Evolutionary conservation across 345 rosid genomes (phyloP).

Genomic region (thale cress (Arabidopsis thaliana)): TAIR10.1 NC_003076.8:936501-937000

Average conservation of each 20-base stretch:
- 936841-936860: conserved; percentile 92
- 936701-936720: conserved; percentile 92
- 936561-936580: conserved; percentile 28
- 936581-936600: neutral
- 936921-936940: neutral
- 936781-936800: conserved; percentile 23
- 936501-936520: conserved; percentile 96
- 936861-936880: conserved; percentile 92
- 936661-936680: conserved; percentile 66
- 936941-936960: neutral
- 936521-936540: conserved; percentile 99
- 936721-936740: conserved; percentile 92
- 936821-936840: conserved; percentile 81
- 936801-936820: conserved; percentile 57
- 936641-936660: conserved; percentile 96
- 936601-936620: conserved; percentile 28
- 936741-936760: conserved; percentile 9
- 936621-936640: conserved; percentile 78
- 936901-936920: neutral
- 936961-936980: conserved; percentile 80
- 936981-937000: conserved; percentile 86
- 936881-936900: conserved; percentile 79
- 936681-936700: conserved; percentile 71
- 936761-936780: conserved; percentile 25
- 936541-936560: conserved; percentile 64